Evolutionary conservation across 345 rosid species (phyloP).

Genomic region (Kandelia obovata): DNA sequence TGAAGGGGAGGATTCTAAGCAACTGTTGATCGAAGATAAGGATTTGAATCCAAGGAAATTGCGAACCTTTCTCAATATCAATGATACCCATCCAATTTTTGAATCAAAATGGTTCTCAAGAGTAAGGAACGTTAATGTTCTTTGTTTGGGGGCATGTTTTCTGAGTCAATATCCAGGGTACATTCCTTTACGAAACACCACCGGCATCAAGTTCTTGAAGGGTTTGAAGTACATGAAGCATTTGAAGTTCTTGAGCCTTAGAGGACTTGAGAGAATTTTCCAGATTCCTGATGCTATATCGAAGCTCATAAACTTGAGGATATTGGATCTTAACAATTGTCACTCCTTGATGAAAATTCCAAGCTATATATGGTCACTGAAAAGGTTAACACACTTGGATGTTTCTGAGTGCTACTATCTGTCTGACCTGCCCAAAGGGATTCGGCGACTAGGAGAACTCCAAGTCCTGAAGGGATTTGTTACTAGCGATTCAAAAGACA

Average conservation of each 20-base stretch:
- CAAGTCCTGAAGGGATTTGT: slow-evolving; percentile 63
- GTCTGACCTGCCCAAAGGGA: slow-evolving; percentile 40
- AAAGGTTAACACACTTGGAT: slow-evolving; percentile 43
- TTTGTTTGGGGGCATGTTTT: slow-evolving; percentile 33
- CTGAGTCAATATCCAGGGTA: no score
- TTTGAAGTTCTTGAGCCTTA: slow-evolving; percentile 42
- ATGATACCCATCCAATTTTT: slow-evolving; percentile 40
- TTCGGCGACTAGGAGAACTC: slow-evolving; percentile 34
- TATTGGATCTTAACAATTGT: slow-evolving; percentile 60
- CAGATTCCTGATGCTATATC: slow-evolving; percentile 18
- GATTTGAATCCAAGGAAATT: slow-evolving; percentile 5
- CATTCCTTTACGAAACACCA: no score
- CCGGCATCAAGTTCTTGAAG: slow-evolving; percentile 12
- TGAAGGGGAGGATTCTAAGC: slow-evolving; percentile 11
- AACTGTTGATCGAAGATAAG: neutral
- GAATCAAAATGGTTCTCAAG: slow-evolving; percentile 34
- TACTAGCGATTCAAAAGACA: slow-evolving; percentile 19
- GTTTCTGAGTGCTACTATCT: slow-evolving; percentile 42
- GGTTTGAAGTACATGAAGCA: slow-evolving; percentile 31
- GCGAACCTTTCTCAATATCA: slow-evolving; percentile 45
- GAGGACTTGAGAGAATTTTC: slow-evolving; percentile 38
- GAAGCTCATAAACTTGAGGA: slow-evolving; percentile 30
- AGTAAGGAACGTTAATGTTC: slow-evolving; percentile 27
- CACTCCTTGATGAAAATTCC: slow-evolving; percentile 51
- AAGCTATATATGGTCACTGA: slow-evolving; percentile 32